Percentiles rank a stretch among this genome's conserved stretches.
These are phyloP conservation scores for Nothophoma quercina DNA, from an alignment of 2,329 filamentous ascomycete species.

Conservation along the genomic window DNA sequence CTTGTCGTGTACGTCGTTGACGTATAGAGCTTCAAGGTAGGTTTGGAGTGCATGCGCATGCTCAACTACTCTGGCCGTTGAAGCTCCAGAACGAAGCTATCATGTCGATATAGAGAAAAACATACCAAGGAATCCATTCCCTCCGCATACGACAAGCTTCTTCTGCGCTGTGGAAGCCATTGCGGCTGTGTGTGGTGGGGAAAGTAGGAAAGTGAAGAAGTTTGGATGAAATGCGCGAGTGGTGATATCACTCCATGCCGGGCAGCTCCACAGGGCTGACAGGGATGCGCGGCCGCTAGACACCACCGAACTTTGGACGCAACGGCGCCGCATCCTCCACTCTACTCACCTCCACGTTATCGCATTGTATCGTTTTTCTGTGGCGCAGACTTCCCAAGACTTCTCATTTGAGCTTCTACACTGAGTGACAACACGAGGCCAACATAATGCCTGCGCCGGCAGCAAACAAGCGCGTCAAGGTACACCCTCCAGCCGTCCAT, in stretches of 20 bases:
- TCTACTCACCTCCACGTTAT: no score
- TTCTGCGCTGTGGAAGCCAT: constrained; percentile 69
- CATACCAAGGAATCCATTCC: constrained; percentile 85
- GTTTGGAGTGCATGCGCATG: no score
- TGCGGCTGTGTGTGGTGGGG: constrained; percentile 19
- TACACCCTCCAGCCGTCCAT: neutral
- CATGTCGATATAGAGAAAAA: constrained; percentile 41
- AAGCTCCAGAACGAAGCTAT: no score
- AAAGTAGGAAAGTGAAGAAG: neutral
- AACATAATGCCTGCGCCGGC: constrained; percentile 61
- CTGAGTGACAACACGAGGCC: neutral
- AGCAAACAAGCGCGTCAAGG: constrained; percentile 62
- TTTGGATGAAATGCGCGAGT: constrained; percentile 28
- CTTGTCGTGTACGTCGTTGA: neutral
- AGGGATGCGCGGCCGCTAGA: constrained; percentile 23
- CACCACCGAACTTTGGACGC: constrained; percentile 8
- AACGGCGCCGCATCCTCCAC: neutral
- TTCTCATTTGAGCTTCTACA: neutral
- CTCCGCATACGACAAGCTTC: constrained; percentile 88
- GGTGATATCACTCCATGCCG: constrained; percentile 45
- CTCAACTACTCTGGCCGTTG: no score
- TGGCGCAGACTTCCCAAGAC: no score
- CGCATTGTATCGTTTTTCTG: no score
- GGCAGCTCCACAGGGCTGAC: constrained; percentile 29
- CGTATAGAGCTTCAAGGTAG: neutral